These are phyloP conservation scores for Mucor indicus DNA, from an alignment of 371 early-diverging fungal genomes.

Conservation along the genomic window DNA sequence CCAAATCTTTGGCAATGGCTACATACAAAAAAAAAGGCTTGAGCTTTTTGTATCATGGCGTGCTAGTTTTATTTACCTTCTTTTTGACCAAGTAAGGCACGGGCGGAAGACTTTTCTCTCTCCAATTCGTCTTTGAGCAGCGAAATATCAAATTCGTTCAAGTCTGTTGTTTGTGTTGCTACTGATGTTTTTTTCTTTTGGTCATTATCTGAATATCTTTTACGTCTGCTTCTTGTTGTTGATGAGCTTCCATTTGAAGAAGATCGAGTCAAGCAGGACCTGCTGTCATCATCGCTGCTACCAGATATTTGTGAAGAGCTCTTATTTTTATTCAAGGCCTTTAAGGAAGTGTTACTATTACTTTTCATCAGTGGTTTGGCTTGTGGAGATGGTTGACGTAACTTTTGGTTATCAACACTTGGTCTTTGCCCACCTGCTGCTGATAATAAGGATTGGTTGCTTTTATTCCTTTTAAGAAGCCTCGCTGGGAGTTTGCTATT, in stretches of 20 bases:
- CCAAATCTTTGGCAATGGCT: constrained; percentile 48
- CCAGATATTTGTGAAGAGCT: background rate
- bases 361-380: too few relatives aligned
- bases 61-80: constrained; percentile 42
- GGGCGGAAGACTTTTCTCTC: constrained; percentile 28
- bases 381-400: too few relatives aligned
- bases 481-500: background rate
- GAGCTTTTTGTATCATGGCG: too few relatives aligned
- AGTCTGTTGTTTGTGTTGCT: constrained; percentile 1
- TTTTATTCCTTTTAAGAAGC: constrained; percentile 11
- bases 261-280: constrained; percentile 5
- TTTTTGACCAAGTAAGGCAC: constrained; percentile 42
- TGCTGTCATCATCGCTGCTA: constrained; percentile 3
- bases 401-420: background rate
- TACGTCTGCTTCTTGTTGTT: background rate
- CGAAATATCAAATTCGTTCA: background rate
- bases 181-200: background rate
- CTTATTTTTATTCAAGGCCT: too few relatives aligned
- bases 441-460: constrained; percentile 11
- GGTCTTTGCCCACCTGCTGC: background rate
- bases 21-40: background rate
- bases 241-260: constrained; percentile 8
- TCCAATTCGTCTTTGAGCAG: constrained; percentile 28
- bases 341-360: too few relatives aligned
- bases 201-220: constrained; percentile 1